Base-by-base conservation (phyloP, 2,329 filamentous ascomycete species). In the Stylonectria norvegica region DNA sequence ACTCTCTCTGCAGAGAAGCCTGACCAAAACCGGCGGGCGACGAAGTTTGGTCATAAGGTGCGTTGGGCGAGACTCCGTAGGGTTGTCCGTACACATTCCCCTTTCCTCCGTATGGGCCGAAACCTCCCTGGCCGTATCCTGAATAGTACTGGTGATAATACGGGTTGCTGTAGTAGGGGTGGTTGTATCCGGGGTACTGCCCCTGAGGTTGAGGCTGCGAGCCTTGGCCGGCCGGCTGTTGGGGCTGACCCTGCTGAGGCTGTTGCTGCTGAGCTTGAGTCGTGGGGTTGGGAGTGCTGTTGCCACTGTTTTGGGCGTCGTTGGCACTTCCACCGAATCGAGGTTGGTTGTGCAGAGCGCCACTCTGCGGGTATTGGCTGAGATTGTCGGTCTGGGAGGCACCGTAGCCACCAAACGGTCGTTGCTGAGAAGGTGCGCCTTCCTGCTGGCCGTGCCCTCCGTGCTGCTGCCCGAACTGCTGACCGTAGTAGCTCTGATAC, bases 281-380 rank as follows among this genome's bases (percentile, higher is more conserved):
- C 28, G 83, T 75, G 19, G 90, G 89, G 69, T 94, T 93, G 23
- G 91, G 90, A 3, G 90, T 96, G 57, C 85, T 91, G 64, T 93
- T 85, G 31, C 89, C 91, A 62, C 89, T 95, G 70, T 85, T 89
- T 58, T 89, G 86, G 47, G 79, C 77, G 40, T 95, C 89, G 45
- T 75, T 68, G 20, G 72, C 66, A 33, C 70, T 71, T 50, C 69
- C 71, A 20, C 75, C 74, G 31, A 82, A 83, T 38, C 81, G 76
- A 4, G 79, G 76, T 49, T 75, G 76, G 62, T 68, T 82, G 48
- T 69, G 67, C 30, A 65, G 56, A 20, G 58, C 54, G 53, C 83
- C 85, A 62, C 81, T 86, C 62, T 90, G 87, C 27, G 85, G 81
- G 62, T 89, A 89, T 57, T 76, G 83, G 70, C 73, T 79, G 58